These are phyloP conservation scores for Fraxinus baroniana DNA, from an alignment of 305 asterid species.

Conservation along the genomic window DNA sequence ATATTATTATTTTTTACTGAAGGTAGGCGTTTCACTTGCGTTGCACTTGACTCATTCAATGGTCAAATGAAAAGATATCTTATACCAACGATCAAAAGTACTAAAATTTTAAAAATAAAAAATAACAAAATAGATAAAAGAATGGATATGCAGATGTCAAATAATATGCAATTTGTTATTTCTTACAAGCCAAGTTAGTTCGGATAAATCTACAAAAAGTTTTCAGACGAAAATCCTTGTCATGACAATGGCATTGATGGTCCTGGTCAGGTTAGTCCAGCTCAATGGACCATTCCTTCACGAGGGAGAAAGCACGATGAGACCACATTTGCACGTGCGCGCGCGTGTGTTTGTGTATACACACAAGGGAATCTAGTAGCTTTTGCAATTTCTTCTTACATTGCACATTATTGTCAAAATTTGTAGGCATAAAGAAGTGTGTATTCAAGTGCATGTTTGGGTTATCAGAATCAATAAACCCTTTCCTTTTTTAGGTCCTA, in stretches of 20 bases:
- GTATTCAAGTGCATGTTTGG: not conserved
- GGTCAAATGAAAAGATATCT: too few species aligned
- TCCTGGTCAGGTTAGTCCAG: not conserved
- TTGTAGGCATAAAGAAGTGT: not conserved
- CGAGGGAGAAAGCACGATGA: not conserved
- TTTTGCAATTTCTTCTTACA: not conserved
- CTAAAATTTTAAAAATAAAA: too few species aligned
- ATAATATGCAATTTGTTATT: not conserved
- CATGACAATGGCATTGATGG: not conserved
- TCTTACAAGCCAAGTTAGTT: not conserved
- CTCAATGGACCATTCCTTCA: not conserved
- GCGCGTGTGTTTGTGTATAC: too few species aligned
- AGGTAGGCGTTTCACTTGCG: too few species aligned
- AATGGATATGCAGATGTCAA: not conserved
- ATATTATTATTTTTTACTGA: too few species aligned
- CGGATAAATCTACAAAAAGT: not conserved
- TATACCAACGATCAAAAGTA: too few species aligned
- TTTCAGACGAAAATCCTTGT: not conserved
- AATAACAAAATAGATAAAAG: too few species aligned
- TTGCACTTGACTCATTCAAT: too few species aligned
- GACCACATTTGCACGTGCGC: not conserved
- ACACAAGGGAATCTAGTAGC: not conserved
- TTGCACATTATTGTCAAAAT: not conserved
- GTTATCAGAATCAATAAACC: constrained; percentile 15
- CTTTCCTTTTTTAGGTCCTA: constrained; percentile 12